Evolutionary conservation across 768 basidiomycete species (phyloP), one percentile per base, ranked within the genome.

Genomic region (Russula compacta): DNA sequence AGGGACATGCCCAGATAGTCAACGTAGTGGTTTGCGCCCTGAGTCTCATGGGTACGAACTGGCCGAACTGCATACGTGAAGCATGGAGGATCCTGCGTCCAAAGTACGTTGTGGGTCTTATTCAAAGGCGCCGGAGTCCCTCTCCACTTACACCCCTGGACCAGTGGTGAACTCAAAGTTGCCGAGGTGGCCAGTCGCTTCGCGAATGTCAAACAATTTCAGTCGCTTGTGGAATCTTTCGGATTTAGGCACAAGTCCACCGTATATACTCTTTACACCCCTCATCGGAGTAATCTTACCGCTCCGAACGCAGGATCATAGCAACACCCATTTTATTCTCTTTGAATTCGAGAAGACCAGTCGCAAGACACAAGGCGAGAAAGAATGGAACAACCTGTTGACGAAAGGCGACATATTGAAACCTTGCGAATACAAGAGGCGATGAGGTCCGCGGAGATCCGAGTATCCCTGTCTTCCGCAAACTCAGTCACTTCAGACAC

Each of bases 31-130:
- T 98, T 24, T 98, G 93, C 71, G 91, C 95, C 24, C 79, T 99
- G 65, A 98, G 95, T 69, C 77, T 99, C 64, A 99, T 99, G 97
- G 89, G 91, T 36, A 89, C 85, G 15, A 98, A 99, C 70, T 99
- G 97, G 97, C 81, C 90, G n/a, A 79, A 79, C 48, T 92, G 92
- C 67, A 80, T 98, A 32, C 79, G 87, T 32, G 95, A 99, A 71
- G 88, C 90, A 8, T 90, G 91, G 83, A 79, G 97, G 66, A 82
- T 98, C 43, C 76, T 98, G 42, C 88, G 85, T 71, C 73, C 81
- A n/a, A 82, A 81, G 95, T 95, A 67, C 68, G 87, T 76, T 50
- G 35, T n/a, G 17, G 21, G 4, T 59, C 46, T 43, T 10, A 29
- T 17, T 9, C 15, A 24, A 32, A 7, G 35, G 5, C 58, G 35